Conservation (phyloP, 495 filamentous ascomycete genomes). For the Terfezia claveryi region DNA sequence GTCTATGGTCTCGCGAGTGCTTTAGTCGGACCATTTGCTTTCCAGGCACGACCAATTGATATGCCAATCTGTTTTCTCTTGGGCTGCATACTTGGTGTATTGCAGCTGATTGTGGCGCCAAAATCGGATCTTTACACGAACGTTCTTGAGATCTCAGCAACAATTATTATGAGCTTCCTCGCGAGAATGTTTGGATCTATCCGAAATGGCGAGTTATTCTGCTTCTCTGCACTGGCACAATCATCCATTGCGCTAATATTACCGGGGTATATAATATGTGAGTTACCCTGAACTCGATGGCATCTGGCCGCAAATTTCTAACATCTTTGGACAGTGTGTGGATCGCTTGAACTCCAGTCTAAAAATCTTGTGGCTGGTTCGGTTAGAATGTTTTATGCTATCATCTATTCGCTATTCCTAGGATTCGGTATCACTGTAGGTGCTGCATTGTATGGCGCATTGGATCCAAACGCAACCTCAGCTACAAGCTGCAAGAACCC, state of each 20-base stretch:
- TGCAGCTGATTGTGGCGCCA: constrained; percentile 64
- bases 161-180: constrained; percentile 73
- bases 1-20: constrained; percentile 73
- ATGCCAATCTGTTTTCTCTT: constrained; percentile 72
- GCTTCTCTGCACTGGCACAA: constrained; percentile 82
- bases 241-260: constrained; percentile 81
- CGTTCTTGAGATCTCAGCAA: constrained; percentile 76
- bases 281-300: constrained; percentile 4
- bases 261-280: constrained; percentile 58
- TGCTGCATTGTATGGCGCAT: constrained; percentile 65
- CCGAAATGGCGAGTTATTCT: constrained; percentile 46
- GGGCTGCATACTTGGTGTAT: constrained; percentile 55
- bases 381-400: constrained; percentile 85
- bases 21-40: constrained; percentile 74
- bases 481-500: constrained; percentile 45
- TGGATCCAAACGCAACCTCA: constrained; percentile 51
- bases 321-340: constrained; percentile 33
- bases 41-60: constrained; percentile 67
- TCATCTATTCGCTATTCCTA: constrained; percentile 86
- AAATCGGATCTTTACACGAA: constrained; percentile 63
- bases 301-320: constrained; percentile 4
- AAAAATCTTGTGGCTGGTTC: constrained; percentile 70
- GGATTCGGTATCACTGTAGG: constrained; percentile 96
- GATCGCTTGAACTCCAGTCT: constrained; percentile 70
- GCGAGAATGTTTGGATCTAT: constrained; percentile 77